A percentile compares a stretch with the other conserved stretches of the same genome.
Evolutionary conservation across 2,329 filamentous ascomycete genomes (phyloP).

Genomic region (Arthrinium puccinioides): DNA sequence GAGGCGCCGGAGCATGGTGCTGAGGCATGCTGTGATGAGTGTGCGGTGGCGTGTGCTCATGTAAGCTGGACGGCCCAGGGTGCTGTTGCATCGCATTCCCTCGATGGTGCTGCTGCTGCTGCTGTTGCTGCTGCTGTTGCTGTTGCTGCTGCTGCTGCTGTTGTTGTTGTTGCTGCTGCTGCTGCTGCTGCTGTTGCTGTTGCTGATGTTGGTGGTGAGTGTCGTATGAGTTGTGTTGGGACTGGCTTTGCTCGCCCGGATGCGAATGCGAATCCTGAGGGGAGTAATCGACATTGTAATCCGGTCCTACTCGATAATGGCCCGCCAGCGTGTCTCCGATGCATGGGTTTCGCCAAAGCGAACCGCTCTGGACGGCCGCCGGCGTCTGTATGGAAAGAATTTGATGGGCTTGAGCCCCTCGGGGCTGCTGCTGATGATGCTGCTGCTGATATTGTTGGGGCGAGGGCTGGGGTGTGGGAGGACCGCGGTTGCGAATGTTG

Average conservation of each 20-base stretch:
- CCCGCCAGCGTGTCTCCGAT: slow-evolving; percentile 65
- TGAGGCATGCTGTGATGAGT: slow-evolving; percentile 32
- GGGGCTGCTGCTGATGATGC: slow-evolving; percentile 46
- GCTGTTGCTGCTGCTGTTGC: slow-evolving; percentile 14
- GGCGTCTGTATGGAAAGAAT: slow-evolving; percentile 55
- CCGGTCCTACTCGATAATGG: slow-evolving; percentile 62
- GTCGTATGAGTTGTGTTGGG: slow-evolving; percentile 58
- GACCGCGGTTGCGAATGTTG: slow-evolving; percentile 22
- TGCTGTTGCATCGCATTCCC: slow-evolving; percentile 44
- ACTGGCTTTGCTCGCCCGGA: slow-evolving; percentile 56
- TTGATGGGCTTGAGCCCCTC: slow-evolving; percentile 44
- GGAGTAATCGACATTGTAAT: slow-evolving; percentile 71
- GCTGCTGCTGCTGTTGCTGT: slow-evolving; percentile 11
- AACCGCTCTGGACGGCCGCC: slow-evolving; percentile 66
- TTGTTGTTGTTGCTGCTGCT: slow-evolving; percentile 41
- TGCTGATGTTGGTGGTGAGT: slow-evolving; percentile 20
- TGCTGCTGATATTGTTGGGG: no score
- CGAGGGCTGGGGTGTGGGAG: slow-evolving; percentile 19
- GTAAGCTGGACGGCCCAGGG: slow-evolving; percentile 35
- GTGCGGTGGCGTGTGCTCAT: slow-evolving; percentile 32
- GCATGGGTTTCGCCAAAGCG: slow-evolving; percentile 73
- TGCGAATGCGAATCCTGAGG: slow-evolving; percentile 60
- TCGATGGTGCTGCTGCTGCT: slow-evolving; percentile 33
- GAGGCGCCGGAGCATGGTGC: slow-evolving; percentile 32
- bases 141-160: slow-evolving; percentile 17